Base-by-base conservation (phyloP, 1,284 basidiomycete genomes). In the Phaffia rhodozyma region DNA sequence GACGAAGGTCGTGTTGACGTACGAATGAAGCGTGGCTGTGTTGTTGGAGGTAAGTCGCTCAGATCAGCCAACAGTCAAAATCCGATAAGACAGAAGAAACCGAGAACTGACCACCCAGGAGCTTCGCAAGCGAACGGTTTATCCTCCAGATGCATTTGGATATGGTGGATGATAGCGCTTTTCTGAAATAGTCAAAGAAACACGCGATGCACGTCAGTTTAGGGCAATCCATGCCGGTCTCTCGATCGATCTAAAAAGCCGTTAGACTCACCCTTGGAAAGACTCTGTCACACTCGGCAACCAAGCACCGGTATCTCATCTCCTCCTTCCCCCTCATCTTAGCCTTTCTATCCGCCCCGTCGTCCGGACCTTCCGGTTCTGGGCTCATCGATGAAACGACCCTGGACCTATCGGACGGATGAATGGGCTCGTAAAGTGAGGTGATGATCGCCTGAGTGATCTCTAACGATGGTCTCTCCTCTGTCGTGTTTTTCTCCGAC, bases 91-190 rank as follows among this genome's bases (percentile, higher is more conserved):
- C 23, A 29, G 5, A 34, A 38, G 16, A 30, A 30, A n/a, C 50
- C 16, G 52, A 55, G 4, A 23, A 71, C 73, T 66, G 62, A 75
- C 74, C 78, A 78, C 52, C 74, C 72, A 27, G 69, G 68, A 51
- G 71, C 71, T 1, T 71, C 68, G 67, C 78, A 79, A 3, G 74
- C 69, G 68, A 75, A 78, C 30, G 77, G 78, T 71, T 79, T 79
- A 70, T 79, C 77, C 66, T 78, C 76, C n/a, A 79, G 69, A 66
- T 79, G 78, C 49, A 77, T 78, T 67, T 78, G 77, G 65, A 79
- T 76, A 70, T 79, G 78, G 60, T 72, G 74, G 63, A 76, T 74
- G 52, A 78, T 76, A 13, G 78, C 78, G 60, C 74, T 75, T 71
- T 77, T 78, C 32, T 43, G 13, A 11, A 43, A 43, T 11, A 7